Evolutionary conservation across 179 eudicot genomes (phyloP), one percentile per base, ranked within the genome.

Genomic region (Carnegiea gigantea): DNA sequence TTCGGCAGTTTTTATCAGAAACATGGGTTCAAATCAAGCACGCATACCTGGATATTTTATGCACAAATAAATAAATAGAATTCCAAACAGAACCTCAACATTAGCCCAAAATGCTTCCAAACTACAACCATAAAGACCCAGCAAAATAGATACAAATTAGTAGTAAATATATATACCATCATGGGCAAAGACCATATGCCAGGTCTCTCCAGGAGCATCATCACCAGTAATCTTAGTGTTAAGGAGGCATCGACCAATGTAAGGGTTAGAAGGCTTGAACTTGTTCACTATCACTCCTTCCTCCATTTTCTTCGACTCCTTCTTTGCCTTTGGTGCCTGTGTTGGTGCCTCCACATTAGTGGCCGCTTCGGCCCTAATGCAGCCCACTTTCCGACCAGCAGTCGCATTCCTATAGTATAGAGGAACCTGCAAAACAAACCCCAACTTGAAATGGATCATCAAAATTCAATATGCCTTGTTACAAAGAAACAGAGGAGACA

Each of bases 171-270:
- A 81, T 10, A 21, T 89, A 96, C 99, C 98, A 73, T 93, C 97
- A 79, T 96, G 94, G 90, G 84, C 78, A 86, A 96, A 95, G 82
- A 96, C 97, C 97, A 96, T 96, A 85, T 96, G 99, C 96, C 97
- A 93, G 59, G 99, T 96, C 83, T 96, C 99, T 80, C 99, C 99
- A 38, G 98, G 99, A 51, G 99, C 99, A 90, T 96, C 97, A 83
- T 95, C 99, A 5, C 91, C 98, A 33, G 99, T 96, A 85, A 96
- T 95, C 92, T 91, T 96, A 70, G 95, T 90, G 88, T 96, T 96
- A 21, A 92, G 92, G 40, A 96, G 93, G 81, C 97, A 92, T 75
- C 86, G 88, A 9, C 97, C 98, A 81, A 82, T 64, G 88, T 91
- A 96, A 73, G 99, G 99, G 18, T 89, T 89, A 86, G 95, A 93